Evolutionary conservation across 176 grass and related monocot species (phyloP).

Genomic region (Oryza longistaminata): DNA sequence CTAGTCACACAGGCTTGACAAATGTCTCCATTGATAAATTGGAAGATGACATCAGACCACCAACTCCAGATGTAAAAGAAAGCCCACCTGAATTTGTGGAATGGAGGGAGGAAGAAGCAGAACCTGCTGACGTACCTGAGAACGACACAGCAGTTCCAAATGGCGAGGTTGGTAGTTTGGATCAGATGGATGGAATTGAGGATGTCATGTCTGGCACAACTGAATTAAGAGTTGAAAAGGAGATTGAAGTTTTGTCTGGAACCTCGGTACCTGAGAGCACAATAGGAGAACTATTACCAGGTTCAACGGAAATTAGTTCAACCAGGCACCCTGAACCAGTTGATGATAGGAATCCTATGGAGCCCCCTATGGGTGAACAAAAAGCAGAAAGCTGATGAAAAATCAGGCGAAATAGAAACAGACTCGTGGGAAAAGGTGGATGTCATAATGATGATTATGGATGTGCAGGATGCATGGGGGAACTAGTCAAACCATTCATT

Average conservation of each 20-base stretch:
- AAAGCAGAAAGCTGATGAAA: conserved; percentile 11
- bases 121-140: conserved; percentile 23
- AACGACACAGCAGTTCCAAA: conserved; percentile 34
- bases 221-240: conserved; percentile 33
- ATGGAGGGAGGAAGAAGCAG: conserved; percentile 48
- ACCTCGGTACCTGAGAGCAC: background rate
- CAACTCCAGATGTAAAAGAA: conserved; percentile 53
- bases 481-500: conserved; percentile 6
- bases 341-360: no score
- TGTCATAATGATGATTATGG: no score
- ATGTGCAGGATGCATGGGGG: conserved; percentile 9
- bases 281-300: conserved; percentile 6
- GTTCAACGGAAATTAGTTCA: no score
- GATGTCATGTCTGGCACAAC: background rate
- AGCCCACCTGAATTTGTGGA: conserved; percentile 43
- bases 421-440: background rate
- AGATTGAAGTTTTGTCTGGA: background rate
- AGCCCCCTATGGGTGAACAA: conserved; percentile 17
- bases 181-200: conserved; percentile 24
- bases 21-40: conserved; percentile 22
- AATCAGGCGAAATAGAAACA: conserved; percentile 12
- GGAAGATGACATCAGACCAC: conserved; percentile 48
- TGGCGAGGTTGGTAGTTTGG: conserved; percentile 14
- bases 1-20: conserved; percentile 20
- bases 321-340: background rate